Percentiles rank a stretch among this genome's conserved stretches.
Conservation (phyloP, 495 filamentous ascomycete genomes). For the Penicillium canariense region DNA sequence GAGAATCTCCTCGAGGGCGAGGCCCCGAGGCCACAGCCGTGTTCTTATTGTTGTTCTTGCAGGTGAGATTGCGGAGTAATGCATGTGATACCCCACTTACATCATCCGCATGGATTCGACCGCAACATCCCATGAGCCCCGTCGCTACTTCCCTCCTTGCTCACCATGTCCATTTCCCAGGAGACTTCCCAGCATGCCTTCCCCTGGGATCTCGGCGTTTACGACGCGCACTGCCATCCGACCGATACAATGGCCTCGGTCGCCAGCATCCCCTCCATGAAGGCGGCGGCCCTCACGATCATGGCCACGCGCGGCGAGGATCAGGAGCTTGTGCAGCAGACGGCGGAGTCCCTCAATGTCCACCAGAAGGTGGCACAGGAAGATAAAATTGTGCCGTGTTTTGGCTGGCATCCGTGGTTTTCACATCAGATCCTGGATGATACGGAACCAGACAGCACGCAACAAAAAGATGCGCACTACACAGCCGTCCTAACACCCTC, state of each 20-base stretch:
- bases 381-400: conserved; percentile 65
- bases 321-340: conserved; percentile 74
- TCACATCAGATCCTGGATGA: conserved; percentile 82
- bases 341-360: conserved; percentile 51
- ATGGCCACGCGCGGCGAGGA: conserved; percentile 90
- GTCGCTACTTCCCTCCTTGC: background rate
- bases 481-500: conserved; percentile 59
- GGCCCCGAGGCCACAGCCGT: background rate
- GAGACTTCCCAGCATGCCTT: conserved; percentile 40
- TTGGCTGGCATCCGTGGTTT: conserved; percentile 99
- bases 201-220: conserved; percentile 83
- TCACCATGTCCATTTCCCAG: conserved; percentile 19
- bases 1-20: background rate
- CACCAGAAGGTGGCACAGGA: conserved; percentile 13
- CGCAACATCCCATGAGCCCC: background rate
- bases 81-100: conserved; percentile 35
- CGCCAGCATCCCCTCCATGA: conserved; percentile 68
- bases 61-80: conserved; percentile 20
- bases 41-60: conserved; percentile 4
- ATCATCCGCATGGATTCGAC: conserved; percentile 10
- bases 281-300: conserved; percentile 70
- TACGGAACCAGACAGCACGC: conserved; percentile 15
- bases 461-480: conserved; percentile 67
- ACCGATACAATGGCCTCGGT: conserved; percentile 87
- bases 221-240: conserved; percentile 96